These are phyloP conservation scores for Chondrostereum purpureum DNA, from an alignment of 1,284 basidiomycete genomes.

Conservation along the genomic window DNA sequence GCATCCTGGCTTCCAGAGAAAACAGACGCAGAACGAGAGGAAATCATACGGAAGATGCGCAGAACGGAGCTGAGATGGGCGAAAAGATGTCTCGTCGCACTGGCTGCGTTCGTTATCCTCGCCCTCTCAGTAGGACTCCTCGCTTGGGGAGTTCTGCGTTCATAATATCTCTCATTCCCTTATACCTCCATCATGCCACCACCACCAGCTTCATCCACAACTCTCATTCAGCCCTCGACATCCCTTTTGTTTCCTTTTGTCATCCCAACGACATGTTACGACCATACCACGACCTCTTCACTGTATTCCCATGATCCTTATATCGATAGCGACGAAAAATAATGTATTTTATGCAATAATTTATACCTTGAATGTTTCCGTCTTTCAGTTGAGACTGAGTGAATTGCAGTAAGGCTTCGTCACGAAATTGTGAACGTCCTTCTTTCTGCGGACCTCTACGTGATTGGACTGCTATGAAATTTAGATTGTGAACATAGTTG, in stretches of 20 bases:
- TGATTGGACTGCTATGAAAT: too few relatives aligned
- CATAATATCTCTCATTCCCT: neutral
- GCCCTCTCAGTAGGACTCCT: slow-evolving; percentile 14
- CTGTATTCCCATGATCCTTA: too few relatives aligned
- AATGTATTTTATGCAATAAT: neutral
- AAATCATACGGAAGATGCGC: slow-evolving; percentile 28
- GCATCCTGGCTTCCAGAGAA: slow-evolving; percentile 38
- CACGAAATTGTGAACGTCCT: too few relatives aligned
- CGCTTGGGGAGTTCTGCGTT: slow-evolving; percentile 8
- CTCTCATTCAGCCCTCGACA: too few relatives aligned
- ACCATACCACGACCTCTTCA: too few relatives aligned
- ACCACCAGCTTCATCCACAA: neutral
- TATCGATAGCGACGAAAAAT: neutral
- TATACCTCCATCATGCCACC: neutral
- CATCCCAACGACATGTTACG: too few relatives aligned
- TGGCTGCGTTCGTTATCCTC: slow-evolving; percentile 19
- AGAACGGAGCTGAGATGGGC: slow-evolving; percentile 35
- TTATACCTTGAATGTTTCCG: neutral
- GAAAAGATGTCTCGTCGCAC: slow-evolving; percentile 25
- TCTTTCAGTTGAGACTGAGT: too few relatives aligned
- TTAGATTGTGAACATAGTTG: too few relatives aligned
- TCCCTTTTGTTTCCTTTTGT: too few relatives aligned
- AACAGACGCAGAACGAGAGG: slow-evolving; percentile 37
- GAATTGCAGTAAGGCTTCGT: too few relatives aligned
- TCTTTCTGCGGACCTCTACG: too few relatives aligned